These are phyloP conservation scores for Apophysomyces trapeziformis DNA, from an alignment of 371 early-diverging fungal species.

Conservation along the genomic window DNA sequence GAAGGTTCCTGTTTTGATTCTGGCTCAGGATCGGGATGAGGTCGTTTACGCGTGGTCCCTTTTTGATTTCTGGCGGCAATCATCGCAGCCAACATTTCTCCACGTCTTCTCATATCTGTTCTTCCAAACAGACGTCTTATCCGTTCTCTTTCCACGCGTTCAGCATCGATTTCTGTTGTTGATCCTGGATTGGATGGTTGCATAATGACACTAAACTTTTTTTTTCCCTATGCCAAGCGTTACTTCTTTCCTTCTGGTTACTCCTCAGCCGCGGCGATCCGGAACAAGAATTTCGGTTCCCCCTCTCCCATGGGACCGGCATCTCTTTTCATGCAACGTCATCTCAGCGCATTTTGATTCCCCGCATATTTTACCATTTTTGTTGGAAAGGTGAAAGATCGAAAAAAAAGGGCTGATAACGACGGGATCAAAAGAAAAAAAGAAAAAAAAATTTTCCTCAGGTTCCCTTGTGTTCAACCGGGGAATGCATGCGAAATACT, in stretches of 20 bases:
- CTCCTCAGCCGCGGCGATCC: neutral
- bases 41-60: slow-evolving; percentile 9
- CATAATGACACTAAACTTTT: neutral
- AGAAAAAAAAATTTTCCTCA: neutral
- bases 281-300: neutral
- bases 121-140: slow-evolving; percentile 9
- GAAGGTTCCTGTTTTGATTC: slow-evolving; percentile 4
- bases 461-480: slow-evolving; percentile 6
- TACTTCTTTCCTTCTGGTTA: neutral
- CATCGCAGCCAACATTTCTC: slow-evolving; percentile 8
- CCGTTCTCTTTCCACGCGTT: slow-evolving; percentile 6
- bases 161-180: neutral
- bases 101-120: slow-evolving; percentile 14
- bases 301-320: too few relatives aligned
- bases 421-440: slow-evolving; percentile 3
- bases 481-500: neutral
- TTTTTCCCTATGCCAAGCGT: neutral
- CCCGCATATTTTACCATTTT: slow-evolving; percentile 3
- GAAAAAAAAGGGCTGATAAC: neutral
- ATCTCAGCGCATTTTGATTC: neutral
- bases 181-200: slow-evolving; percentile 1
- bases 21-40: neutral
- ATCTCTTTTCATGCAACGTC: neutral
- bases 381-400: too few relatives aligned
- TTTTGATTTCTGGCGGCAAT: slow-evolving; percentile 7